Conservation (phyloP, 306 rosid species). For the Glycyrrhiza uralensis region DNA sequence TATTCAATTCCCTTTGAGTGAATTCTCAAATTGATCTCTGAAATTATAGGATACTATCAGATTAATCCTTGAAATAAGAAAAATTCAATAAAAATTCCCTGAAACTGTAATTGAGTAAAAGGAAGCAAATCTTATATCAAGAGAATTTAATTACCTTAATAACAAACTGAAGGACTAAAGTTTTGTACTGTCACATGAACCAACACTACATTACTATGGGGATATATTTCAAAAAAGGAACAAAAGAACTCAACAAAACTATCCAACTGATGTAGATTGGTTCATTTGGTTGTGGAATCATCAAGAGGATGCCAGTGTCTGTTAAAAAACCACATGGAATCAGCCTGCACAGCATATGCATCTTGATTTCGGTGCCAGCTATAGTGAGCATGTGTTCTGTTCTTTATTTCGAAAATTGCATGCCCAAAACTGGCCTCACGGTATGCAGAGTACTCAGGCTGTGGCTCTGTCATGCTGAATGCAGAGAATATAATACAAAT, state of each 20-base stretch:
- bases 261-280: background rate
- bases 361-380: slow-evolving; percentile 71
- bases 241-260: background rate
- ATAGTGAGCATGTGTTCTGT: slow-evolving; percentile 71
- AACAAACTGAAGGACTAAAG: too few species aligned
- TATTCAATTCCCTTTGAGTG: too few species aligned
- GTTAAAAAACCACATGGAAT: slow-evolving; percentile 61
- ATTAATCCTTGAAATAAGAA: too few species aligned
- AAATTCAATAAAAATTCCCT: too few species aligned
- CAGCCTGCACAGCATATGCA: slow-evolving; percentile 55
- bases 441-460: slow-evolving; percentile 62
- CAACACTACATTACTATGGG: background rate
- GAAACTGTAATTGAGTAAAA: too few species aligned
- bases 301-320: slow-evolving; percentile 50
- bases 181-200: background rate
- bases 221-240: background rate
- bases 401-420: slow-evolving; percentile 59
- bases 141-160: too few species aligned
- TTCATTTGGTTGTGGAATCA: slow-evolving; percentile 35
- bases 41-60: too few species aligned
- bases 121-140: too few species aligned
- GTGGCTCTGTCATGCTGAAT: slow-evolving; percentile 66
- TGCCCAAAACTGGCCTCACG: slow-evolving; percentile 80
- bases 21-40: too few species aligned
- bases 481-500: background rate